phyloP scores from a whole-genome alignment of 164 flowering plant genomes.

The Santalum album region DNA sequence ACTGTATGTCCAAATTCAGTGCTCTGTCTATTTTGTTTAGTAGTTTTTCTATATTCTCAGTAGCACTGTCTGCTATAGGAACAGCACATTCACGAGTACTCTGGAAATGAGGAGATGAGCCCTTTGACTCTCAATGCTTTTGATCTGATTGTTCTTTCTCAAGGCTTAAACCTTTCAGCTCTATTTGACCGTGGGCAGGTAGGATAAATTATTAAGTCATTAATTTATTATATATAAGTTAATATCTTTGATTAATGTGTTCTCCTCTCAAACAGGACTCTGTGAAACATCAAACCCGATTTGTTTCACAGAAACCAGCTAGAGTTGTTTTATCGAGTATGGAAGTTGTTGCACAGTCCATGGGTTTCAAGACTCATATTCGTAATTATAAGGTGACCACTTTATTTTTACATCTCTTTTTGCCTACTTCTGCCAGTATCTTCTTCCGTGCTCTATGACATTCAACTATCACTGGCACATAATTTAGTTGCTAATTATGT shows the following conservation, averaged over 20 bases:
- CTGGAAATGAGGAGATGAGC: constrained; percentile 43
- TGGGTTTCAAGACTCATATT: constrained; percentile 98
- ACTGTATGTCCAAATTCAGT: too few species aligned
- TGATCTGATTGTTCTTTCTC: constrained; percentile 90
- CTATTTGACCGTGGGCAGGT: constrained; percentile 85
- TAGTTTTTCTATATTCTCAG: too few species aligned
- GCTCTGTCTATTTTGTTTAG: too few species aligned
- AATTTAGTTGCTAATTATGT: background rate
- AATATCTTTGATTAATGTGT: background rate
- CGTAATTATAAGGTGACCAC: constrained; percentile 75
- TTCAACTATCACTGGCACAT: background rate
- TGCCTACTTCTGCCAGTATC: background rate
- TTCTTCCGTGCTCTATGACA: background rate
- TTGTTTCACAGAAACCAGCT: constrained; percentile 85
- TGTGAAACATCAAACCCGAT: constrained; percentile 71
- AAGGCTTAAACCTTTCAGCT: constrained; percentile 93
- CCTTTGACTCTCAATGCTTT: constrained; percentile 87
- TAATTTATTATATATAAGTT: background rate
- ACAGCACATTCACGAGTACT: constrained; percentile 27
- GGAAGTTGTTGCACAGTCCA: constrained; percentile 98
- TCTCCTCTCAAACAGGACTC: constrained; percentile 40
- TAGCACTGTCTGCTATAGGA: constrained; percentile 35
- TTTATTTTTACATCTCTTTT: background rate
- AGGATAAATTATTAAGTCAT: constrained; percentile 3
- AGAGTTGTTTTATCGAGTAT: constrained; percentile 81